Evolutionary conservation across 371 early-diverging fungal genomes (phyloP), one percentile per base, ranked within the genome.

Genomic region (Saksenaea oblongispora): DNA sequence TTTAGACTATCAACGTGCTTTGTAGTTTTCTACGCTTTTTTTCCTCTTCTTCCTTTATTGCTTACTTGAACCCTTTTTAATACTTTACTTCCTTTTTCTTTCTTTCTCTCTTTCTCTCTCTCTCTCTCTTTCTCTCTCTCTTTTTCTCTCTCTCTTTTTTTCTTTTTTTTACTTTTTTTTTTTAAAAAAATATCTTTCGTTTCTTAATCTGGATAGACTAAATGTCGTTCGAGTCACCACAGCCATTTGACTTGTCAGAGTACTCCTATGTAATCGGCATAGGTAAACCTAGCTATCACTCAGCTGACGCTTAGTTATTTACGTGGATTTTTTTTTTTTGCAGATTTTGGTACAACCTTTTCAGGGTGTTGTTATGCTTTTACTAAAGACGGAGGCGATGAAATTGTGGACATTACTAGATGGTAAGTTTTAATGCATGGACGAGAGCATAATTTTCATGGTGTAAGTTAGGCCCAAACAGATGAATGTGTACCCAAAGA

Each of bases 311-410:
- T n/a, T 41, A 14, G 42, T 41, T 41, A 41, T 41, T 41, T n/a
- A 41, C 18, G 18, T 17, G 18, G 15, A 1, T 13, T 15, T 37
- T 15, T 37, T 13, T 14, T 17, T 13, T 17, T 39, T 27, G 64
- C 74, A 75, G 86, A 85, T 78, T 85, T 85, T 73, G 86, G 84
- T 39, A 84, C 84, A 22, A 84, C 86, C 11, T 84, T 77, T 61
- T 82, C 84, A 39, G 80, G 80, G 11, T 80, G 80, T 39, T 77
- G 80, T 59, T 80, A 80, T 65, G 76, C 80, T n/a, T 80, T 80
- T 34, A 75, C 80, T 31, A 74, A 78, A 59, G 75, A 80, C 39
- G 78, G 75, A 51, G 76, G 75, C 27, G 80, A 80, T 62, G 79
- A 79, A 66, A 74, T 80, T 26, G 73, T 77, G 37, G 80, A 80